Percentiles rank a stretch among this genome's conserved stretches.
phyloP scores from a whole-genome alignment of 1,284 basidiomycete genomes.

The Cystobasidium sp. region DNA sequence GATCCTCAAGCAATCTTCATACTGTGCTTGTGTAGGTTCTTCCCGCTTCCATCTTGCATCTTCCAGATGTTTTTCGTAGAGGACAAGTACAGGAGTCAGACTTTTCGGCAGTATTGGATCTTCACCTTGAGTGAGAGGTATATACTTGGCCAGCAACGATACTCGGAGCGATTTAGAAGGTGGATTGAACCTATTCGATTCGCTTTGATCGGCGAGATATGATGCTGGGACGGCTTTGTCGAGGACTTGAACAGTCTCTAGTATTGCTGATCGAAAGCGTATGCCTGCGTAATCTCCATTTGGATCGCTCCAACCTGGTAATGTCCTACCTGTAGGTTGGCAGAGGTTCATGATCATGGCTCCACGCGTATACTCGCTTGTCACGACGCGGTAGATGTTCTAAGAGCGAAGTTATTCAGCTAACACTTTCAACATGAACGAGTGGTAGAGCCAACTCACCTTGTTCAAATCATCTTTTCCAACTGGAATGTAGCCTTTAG shows the following conservation, averaged over 20 bases:
- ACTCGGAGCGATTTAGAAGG: not conserved
- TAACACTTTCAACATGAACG: not conserved
- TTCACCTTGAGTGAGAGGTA: conserved; percentile 14
- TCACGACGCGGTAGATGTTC: conserved; percentile 43
- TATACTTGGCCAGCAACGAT: conserved; percentile 23
- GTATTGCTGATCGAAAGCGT: conserved; percentile 47
- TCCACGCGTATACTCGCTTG: conserved; percentile 48
- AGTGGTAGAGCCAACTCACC: conserved; percentile 22
- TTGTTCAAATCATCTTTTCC: conserved; percentile 45
- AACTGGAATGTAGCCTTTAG: conserved; percentile 49
- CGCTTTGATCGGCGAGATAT: not conserved
- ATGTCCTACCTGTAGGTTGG: conserved; percentile 44
- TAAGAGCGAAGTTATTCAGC: not conserved
- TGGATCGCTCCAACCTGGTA: conserved; percentile 48
- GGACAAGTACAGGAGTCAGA: conserved; percentile 43
- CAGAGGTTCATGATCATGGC: conserved; percentile 46
- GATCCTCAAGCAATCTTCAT: conserved; percentile 44
- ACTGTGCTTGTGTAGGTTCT: conserved; percentile 47
- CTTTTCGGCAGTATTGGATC: conserved; percentile 39
- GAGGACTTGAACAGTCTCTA: conserved; percentile 44
- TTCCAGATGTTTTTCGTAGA: conserved; percentile 47
- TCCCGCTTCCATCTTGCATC: conserved; percentile 42
- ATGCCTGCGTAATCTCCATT: conserved; percentile 42
- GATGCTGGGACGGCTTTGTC: conserved; percentile 32
- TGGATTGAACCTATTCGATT: not conserved